Evolutionary conservation across 345 rosid genomes (phyloP), one percentile per base, ranked within the genome.

Genomic region (Populus simonii): DNA sequence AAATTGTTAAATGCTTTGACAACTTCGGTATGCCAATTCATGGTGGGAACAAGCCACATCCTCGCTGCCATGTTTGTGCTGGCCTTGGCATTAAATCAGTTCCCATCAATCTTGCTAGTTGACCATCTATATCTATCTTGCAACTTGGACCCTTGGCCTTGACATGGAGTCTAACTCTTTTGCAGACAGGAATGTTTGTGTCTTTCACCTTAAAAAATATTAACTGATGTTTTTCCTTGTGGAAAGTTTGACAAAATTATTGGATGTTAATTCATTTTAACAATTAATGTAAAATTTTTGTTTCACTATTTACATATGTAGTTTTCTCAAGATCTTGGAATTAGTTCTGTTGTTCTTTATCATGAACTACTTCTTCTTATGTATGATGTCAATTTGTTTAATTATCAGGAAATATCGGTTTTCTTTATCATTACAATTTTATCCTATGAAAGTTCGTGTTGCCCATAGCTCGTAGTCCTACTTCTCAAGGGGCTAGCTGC

Each of bases 31-130:
- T 59, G 74, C 68, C 35, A 80, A 73, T 67, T 75, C 35, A n/a
- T 73, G 79, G 79, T 78, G 84, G 84, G 76, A 68, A 72, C 75
- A 80, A 68, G 78, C 76, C 78, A 61, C 74, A 79, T 25, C 77
- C 75, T 63, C 73, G 73, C 74, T 72, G 82, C 81, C 81, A 72
- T 53, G 35, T 31, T 0, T 76, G 66, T 63, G 74, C 49, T 41
- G 69, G 78, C 76, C 35, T 66, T 61, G 18, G 76, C 73, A 55
- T 75, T 74, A 68, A 72, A 51, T 80, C 76, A 18, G 3, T 53
- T 71, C 41, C 71, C 20, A 78, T 62, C 82, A 39, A 20, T 61
- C 75, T 51, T 66, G 73, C 55, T 76, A 62, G 79, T 81, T 75
- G 83, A 81, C 83, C 85, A 78, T 31, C 33, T 31, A 31, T 31